Base-by-base conservation (phyloP, 192 early-diverging fungal species). In the Podila verticillata region DNA sequence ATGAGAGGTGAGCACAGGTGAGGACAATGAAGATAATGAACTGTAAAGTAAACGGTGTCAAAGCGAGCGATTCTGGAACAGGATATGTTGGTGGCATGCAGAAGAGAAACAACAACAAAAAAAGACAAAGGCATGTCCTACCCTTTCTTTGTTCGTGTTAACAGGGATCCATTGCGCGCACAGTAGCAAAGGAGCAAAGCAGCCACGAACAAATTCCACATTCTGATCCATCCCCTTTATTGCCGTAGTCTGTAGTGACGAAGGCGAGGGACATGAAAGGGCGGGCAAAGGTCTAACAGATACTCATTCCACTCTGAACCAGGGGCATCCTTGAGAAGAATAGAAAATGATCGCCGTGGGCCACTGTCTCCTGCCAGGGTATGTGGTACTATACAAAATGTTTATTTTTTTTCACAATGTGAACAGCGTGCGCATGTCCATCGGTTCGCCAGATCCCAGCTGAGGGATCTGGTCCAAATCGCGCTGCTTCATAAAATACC, bases 401-500 rank as follows among this genome's bases (percentile, higher is more conserved):
- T 54, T 54, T 54, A 22, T 54, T 5, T 51, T 51, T 44, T 44
- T 29, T 64, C n/a, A 80, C 17, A 80, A 61, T 44, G 54, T 61
- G 30, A 80, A 80, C 2, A 80, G 59, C 17, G 77, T 60, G 13
- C 61, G 54, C 70, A 80, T 80, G 44, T 80, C 77, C 77, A 80
- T 80, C 26, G 77, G 77, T 34, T 68, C 63, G 17, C 77, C 77
- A 4, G 70, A 72, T 5, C 77, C 77, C n/a, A 80, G 35, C 34
- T 80, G 77, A 9, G 77, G 77, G 12, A 80, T 36, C 57, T 80
- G 77, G 34, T 80, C 77, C 44, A 80, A 48, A 68, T 80, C 77
- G 12, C 77, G 65, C 65, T 80, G 70, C 61, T 80, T 80, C 77
- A 80, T 80, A 54, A 80, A 80, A 49, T 80, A 47, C 24, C 77